Evolutionary conservation across 768 basidiomycete species (phyloP), one percentile per base, ranked within the genome.

Genomic region (Auriscalpium microsporum): DNA sequence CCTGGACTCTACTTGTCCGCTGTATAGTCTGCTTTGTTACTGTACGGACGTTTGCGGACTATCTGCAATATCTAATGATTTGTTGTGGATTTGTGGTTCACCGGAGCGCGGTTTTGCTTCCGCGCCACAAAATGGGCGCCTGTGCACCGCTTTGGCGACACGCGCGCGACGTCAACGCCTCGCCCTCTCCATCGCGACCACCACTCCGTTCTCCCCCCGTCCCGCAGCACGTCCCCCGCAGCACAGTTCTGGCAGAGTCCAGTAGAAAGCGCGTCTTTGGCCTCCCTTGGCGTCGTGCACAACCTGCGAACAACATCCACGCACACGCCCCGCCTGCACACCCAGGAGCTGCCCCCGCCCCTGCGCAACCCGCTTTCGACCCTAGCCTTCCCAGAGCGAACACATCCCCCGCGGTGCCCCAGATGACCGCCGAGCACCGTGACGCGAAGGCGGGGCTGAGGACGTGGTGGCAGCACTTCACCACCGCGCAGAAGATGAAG

Each of bases 381-480:
- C 36, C 50, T 45, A 13, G 40, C 53, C 21, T 36, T 53, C 10
- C 50, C 56, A n/a, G 16, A 28, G 28, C 28, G 28, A 28, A 28
- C 28, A 28, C 28, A 2, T 28, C 48, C 23, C 53, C 63, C 37
- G 62, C 61, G 16, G 61, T 64, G 35, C 64, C 63, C 60, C 63
- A 61, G 13, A 64, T 50, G 49, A 33, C 35, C 21, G 14, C 49
- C 1, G 53, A 55, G 33, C 46, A 52, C 17, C 55, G 48, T 8
- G 54, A 56, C 28, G 38, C 53, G 4, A 56, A 56, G 33, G 52
- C 52, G 0, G 57, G 65, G 37, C 79, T 89, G 50, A 86, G 83
- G 72, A 79, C 88, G 10, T 93, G 90, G 90, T 90, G 90, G 86
- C 78, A 80, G 47, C 81, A 83, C 61, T 88, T 92, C 62, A 82